Conservation (phyloP, 805 yeast genomes). For the Cephaloascus fragrans region DNA sequence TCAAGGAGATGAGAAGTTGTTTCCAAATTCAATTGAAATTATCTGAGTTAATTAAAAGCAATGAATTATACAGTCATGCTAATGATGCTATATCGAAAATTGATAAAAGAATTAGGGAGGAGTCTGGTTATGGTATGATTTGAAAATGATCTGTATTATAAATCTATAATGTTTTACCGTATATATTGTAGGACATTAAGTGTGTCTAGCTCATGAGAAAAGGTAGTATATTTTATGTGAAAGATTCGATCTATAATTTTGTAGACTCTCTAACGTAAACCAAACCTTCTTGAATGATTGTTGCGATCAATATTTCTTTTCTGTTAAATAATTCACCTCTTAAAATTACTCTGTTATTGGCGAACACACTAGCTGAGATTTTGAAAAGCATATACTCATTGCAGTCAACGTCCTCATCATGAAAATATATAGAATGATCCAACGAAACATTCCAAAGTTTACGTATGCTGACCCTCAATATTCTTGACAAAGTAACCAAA, state of each 20-base stretch:
- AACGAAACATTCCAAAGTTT: constrained; percentile 44
- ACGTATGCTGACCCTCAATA: constrained; percentile 33
- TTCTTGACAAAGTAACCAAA: constrained; percentile 40
- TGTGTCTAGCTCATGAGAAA: too few relatives aligned
- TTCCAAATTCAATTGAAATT: constrained; percentile 28
- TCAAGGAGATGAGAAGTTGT: constrained; percentile 26
- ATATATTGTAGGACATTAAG: too few relatives aligned
- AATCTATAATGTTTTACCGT: too few relatives aligned
- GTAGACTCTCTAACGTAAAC: constrained; percentile 13
- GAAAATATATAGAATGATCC: constrained; percentile 63
- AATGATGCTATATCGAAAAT: constrained; percentile 16
- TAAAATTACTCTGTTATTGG: constrained; percentile 43
- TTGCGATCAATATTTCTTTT: constrained; percentile 44
- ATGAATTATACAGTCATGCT: constrained; percentile 22
- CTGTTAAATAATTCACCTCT: constrained; percentile 46
- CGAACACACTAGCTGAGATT: constrained; percentile 37
- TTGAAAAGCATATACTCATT: constrained; percentile 44
- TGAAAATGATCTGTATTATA: too few relatives aligned
- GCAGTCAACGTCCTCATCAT: constrained; percentile 37
- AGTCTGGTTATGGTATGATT: constrained; percentile 12
- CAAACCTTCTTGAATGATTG: constrained; percentile 60
- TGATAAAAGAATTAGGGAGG: constrained; percentile 16
- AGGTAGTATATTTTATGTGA: not conserved
- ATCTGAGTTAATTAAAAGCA: constrained; percentile 18
- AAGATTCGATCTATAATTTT: not conserved